Conservation (phyloP, 1,284 basidiomycete species). For the Papiliotrema fonsecae region DNA sequence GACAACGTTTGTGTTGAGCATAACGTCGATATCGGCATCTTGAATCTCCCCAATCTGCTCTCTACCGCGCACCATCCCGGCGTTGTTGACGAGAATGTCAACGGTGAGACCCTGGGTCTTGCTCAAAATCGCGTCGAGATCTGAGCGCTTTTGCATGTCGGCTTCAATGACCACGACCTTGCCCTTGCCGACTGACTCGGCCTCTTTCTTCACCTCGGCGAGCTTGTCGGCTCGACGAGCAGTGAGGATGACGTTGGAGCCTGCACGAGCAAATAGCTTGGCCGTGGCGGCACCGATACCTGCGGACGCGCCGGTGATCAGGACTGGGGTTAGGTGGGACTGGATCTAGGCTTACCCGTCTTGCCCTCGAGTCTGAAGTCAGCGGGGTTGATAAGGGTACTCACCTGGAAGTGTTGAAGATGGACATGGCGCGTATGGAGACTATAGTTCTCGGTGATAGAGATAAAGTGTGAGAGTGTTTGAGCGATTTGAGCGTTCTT, state of each 20-base stretch:
- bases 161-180: slow-evolving; percentile 36
- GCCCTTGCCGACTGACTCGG: slow-evolving; percentile 22
- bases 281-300: slow-evolving; percentile 45
- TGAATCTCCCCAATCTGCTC: slow-evolving; percentile 45
- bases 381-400: slow-evolving; percentile 1
- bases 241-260: slow-evolving; percentile 38
- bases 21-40: slow-evolving; percentile 50
- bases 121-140: slow-evolving; percentile 24
- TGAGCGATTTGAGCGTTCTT: too few species aligned
- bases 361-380: slow-evolving; percentile 28
- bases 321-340: slow-evolving; percentile 19
- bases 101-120: slow-evolving; percentile 32
- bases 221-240: slow-evolving; percentile 38
- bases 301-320: slow-evolving; percentile 42
- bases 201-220: slow-evolving; percentile 26
- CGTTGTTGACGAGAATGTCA: slow-evolving; percentile 48
- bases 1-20: slow-evolving; percentile 79
- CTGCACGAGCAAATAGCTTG: slow-evolving; percentile 36
- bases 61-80: slow-evolving; percentile 44
- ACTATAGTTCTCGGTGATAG: too few species aligned
- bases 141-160: slow-evolving; percentile 35
- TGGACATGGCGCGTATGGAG: slow-evolving; percentile 17
- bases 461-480: too few species aligned
- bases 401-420: slow-evolving; percentile 25
- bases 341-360: slow-evolving; percentile 19